A percentile compares a stretch with the other conserved stretches of the same genome.
Conservation (phyloP, 2,329 filamentous ascomycete genomes). For the Fusarium veterinarium region DNA sequence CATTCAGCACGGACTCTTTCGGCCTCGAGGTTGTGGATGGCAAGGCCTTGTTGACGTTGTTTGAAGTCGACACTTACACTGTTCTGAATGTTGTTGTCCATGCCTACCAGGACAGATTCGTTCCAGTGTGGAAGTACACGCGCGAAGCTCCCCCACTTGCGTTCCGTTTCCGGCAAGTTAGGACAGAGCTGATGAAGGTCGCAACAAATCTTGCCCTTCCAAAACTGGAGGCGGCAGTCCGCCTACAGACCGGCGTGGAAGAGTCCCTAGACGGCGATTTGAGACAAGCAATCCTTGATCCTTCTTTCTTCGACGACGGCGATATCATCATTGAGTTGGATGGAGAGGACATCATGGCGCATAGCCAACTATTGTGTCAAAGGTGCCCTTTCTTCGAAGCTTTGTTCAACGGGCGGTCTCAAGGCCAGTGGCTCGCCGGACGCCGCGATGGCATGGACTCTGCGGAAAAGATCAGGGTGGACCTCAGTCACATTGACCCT, state of each 20-base stretch:
- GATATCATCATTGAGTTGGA: conserved; percentile 85
- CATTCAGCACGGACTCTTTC: conserved; percentile 45
- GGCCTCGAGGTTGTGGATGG: conserved; percentile 55
- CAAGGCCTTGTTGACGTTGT: conserved; percentile 71
- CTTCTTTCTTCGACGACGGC: conserved; percentile 79
- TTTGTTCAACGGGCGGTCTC: conserved; percentile 88
- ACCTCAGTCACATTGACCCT: conserved; percentile 82
- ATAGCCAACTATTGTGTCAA: conserved; percentile 82
- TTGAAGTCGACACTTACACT: conserved; percentile 78
- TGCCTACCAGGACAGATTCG: conserved; percentile 80
- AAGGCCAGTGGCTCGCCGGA: conserved; percentile 83
- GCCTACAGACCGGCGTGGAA: conserved; percentile 76
- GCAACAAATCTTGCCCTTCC: conserved; percentile 76
- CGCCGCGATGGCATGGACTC: conserved; percentile 63
- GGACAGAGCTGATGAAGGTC: conserved; percentile 88
- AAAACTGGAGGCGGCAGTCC: conserved; percentile 80
- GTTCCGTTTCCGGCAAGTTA: conserved; percentile 80
- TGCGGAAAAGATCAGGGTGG: conserved; percentile 70
- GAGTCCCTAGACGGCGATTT: conserved; percentile 77
- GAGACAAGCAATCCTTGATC: conserved; percentile 73
- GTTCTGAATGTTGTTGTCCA: conserved; percentile 84
- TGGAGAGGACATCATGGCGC: conserved; percentile 76
- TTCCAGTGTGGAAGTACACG: conserved; percentile 89
- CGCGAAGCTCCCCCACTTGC: conserved; percentile 73
- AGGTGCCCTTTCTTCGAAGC: conserved; percentile 93